A percentile compares a stretch with the other conserved stretches of the same genome.
These are phyloP conservation scores for Gaeumannomyces sp. DNA, from an alignment of 2,329 filamentous ascomycete genomes.

Conservation along the genomic window DNA sequence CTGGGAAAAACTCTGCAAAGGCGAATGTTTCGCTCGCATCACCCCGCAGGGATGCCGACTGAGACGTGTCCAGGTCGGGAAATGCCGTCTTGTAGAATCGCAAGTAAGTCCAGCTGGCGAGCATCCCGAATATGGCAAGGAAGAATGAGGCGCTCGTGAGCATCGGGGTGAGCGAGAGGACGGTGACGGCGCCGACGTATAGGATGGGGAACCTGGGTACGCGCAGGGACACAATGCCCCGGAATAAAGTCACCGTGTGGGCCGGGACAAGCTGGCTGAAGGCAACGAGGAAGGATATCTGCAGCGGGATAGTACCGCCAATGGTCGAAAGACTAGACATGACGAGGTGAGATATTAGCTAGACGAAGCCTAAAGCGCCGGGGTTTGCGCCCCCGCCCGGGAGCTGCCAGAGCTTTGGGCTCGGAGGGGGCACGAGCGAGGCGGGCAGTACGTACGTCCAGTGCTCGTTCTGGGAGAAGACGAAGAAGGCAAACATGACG, in stretches of 20 bases:
- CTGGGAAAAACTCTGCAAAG: slow-evolving; percentile 93
- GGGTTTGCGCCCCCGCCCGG: background rate
- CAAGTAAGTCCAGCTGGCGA: slow-evolving; percentile 90
- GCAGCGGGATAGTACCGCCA: slow-evolving; percentile 80
- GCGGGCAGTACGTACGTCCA: slow-evolving; percentile 51
- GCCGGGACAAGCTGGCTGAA: slow-evolving; percentile 97
- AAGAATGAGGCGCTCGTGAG: slow-evolving; percentile 69
- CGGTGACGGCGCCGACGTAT: slow-evolving; percentile 67
- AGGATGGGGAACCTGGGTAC: slow-evolving; percentile 68
- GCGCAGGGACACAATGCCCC: slow-evolving; percentile 79
- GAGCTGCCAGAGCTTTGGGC: background rate
- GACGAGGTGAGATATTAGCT: slow-evolving; percentile 13
- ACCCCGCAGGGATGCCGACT: slow-evolving; percentile 62
- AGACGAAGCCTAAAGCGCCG: background rate
- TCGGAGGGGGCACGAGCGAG: background rate
- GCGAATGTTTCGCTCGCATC: slow-evolving; percentile 96
- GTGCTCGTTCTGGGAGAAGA: slow-evolving; percentile 57
- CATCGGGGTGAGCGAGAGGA: slow-evolving; percentile 51
- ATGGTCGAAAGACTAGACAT: slow-evolving; percentile 67
- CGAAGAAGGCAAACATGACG: slow-evolving; percentile 62
- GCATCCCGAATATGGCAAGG: slow-evolving; percentile 72
- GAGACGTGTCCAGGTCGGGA: slow-evolving; percentile 59
- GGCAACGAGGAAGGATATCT: slow-evolving; percentile 89
- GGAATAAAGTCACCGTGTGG: slow-evolving; percentile 91
- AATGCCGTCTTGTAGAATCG: slow-evolving; percentile 84